A percentile compares a stretch with the other conserved stretches of the same genome.
Evolutionary conservation across 768 basidiomycete species (phyloP).

Genomic region (Gymnopilus junonius): DNA sequence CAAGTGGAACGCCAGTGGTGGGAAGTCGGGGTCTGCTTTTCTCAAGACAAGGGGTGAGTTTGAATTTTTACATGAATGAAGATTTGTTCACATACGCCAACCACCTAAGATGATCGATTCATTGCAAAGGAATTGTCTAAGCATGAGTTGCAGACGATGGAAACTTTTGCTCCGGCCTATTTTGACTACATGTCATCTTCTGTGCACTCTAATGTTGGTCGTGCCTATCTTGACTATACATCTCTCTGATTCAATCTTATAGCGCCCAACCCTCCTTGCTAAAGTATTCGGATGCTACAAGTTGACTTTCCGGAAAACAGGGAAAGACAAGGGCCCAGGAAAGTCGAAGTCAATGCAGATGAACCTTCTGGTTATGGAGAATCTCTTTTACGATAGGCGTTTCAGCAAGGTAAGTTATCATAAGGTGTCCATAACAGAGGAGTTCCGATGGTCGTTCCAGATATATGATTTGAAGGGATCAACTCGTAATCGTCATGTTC

Average conservation of each 20-base stretch:
- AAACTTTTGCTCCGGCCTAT: constrained; percentile 95
- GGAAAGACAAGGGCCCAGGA: constrained; percentile 65
- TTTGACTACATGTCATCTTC: constrained; percentile 99
- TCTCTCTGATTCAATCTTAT: background rate
- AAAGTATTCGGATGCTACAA: constrained; percentile 98
- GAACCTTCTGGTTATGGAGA: constrained; percentile 98
- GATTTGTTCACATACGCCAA: constrained; percentile 3
- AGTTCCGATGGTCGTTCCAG: constrained; percentile 38
- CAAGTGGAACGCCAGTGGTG: constrained; percentile 95
- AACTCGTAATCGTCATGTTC: constrained; percentile 90
- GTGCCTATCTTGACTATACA: background rate
- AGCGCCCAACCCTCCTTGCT: constrained; percentile 94
- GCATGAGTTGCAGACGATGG: constrained; percentile 92
- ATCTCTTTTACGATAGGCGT: constrained; percentile 89
- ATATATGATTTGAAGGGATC: constrained; percentile 99
- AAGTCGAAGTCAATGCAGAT: constrained; percentile 86
- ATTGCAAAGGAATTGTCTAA: constrained; percentile 96
- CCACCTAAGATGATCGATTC: constrained; percentile 86
- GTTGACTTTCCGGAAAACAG: constrained; percentile 83
- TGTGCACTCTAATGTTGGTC: constrained; percentile 76
- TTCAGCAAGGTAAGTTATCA: constrained; percentile 74
- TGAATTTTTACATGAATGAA: background rate
- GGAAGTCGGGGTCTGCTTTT: constrained; percentile 97
- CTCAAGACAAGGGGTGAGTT: constrained; percentile 86
- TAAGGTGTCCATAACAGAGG: constrained; percentile 40